phyloP scores from a whole-genome alignment of 768 basidiomycete species.

The Thelephora ganbajun region DNA sequence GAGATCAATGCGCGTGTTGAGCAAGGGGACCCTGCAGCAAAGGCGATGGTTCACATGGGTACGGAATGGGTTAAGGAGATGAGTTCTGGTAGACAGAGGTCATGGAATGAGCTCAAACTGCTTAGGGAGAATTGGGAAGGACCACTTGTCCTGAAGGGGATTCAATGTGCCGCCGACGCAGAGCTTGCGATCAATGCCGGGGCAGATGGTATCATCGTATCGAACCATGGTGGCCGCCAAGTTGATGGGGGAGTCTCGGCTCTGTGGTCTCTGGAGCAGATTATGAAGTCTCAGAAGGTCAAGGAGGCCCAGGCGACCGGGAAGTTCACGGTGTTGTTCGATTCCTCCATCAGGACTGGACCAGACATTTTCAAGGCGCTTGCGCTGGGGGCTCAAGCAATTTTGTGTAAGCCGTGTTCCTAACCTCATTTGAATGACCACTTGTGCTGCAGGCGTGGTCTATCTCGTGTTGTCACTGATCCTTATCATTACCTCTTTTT shows the following conservation, averaged over 20 bases:
- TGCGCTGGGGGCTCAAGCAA: slow-evolving; percentile 74
- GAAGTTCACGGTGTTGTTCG: slow-evolving; percentile 56
- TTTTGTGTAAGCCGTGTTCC: slow-evolving; percentile 41
- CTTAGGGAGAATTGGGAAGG: slow-evolving; percentile 66
- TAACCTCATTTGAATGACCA: neutral
- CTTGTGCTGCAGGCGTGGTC: too few relatives aligned
- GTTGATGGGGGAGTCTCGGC: slow-evolving; percentile 70
- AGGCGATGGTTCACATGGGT: slow-evolving; percentile 32
- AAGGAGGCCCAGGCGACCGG: slow-evolving; percentile 42
- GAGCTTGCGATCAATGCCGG: slow-evolving; percentile 51
- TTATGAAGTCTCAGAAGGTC: slow-evolving; percentile 49
- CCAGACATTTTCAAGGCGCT: slow-evolving; percentile 77
- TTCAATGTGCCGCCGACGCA: slow-evolving; percentile 58
- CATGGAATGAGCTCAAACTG: slow-evolving; percentile 62
- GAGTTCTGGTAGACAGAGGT: slow-evolving; percentile 45
- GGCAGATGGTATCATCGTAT: slow-evolving; percentile 63
- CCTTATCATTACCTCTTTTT: neutral
- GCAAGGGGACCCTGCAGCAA: slow-evolving; percentile 34
- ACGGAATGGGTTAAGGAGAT: slow-evolving; percentile 47
- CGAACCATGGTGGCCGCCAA: slow-evolving; percentile 70
- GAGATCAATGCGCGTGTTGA: slow-evolving; percentile 26
- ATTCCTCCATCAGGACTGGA: slow-evolving; percentile 74
- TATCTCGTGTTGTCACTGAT: slow-evolving; percentile 1
- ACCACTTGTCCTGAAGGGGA: slow-evolving; percentile 65
- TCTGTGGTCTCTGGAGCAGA: slow-evolving; percentile 53